These are phyloP conservation scores for Tetracladium maxilliforme DNA, from an alignment of 2,329 filamentous ascomycete species.

Conservation along the genomic window DNA sequence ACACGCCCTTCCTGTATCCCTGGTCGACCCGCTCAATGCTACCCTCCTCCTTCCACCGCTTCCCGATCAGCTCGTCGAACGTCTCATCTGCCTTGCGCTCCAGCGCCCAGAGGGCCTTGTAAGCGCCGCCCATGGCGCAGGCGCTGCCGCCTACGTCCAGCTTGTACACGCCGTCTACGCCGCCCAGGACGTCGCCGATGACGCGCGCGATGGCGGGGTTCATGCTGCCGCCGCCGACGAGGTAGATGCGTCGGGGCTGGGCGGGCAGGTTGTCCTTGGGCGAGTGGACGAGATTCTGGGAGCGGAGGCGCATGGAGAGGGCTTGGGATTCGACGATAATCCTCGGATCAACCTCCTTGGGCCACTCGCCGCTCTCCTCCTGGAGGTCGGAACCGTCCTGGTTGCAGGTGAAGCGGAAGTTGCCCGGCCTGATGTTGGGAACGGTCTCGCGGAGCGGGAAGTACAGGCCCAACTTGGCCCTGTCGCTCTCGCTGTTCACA, in stretches of 20 bases:
- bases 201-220: slow-evolving; percentile 82
- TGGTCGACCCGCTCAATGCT: slow-evolving; percentile 72
- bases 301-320: slow-evolving; percentile 77
- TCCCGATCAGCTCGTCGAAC: slow-evolving; percentile 78
- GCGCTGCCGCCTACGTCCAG: slow-evolving; percentile 92
- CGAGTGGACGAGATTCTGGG: slow-evolving; percentile 55
- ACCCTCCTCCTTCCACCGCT: slow-evolving; percentile 71
- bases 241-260: slow-evolving; percentile 80
- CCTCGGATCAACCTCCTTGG: slow-evolving; percentile 61
- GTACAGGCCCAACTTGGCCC: slow-evolving; percentile 82
- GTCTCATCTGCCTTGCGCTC: slow-evolving; percentile 52
- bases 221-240: slow-evolving; percentile 81
- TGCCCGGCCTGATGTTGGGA: slow-evolving; percentile 73
- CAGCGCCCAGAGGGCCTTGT: slow-evolving; percentile 89
- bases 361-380: slow-evolving; percentile 19
- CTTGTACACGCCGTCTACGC: slow-evolving; percentile 78
- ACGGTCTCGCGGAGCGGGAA: slow-evolving; percentile 94
- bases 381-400: slow-evolving; percentile 32
- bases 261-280: slow-evolving; percentile 45
- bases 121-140: slow-evolving; percentile 84
- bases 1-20: slow-evolving; percentile 63
- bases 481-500: slow-evolving; percentile 33
- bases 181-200: slow-evolving; percentile 77
- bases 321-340: slow-evolving; percentile 91
- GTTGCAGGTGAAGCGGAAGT: slow-evolving; percentile 63